A percentile compares a stretch with the other conserved stretches of the same genome.
Conservation (phyloP, 116 monocot species). For the Papilionanthe hybrid region DNA sequence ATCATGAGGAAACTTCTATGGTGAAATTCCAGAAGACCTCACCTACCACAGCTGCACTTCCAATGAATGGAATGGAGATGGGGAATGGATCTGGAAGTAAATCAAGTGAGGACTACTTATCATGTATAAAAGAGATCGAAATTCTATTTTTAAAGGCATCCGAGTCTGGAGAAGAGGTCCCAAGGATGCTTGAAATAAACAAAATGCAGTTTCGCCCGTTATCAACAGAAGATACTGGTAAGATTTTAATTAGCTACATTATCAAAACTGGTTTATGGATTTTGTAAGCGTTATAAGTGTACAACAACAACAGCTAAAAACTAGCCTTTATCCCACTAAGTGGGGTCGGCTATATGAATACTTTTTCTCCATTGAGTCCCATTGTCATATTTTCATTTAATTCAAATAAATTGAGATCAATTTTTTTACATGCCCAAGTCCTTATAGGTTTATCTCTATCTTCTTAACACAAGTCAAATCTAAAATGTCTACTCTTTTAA, state of each 20-base stretch:
- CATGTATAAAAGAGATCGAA: conserved; percentile 77
- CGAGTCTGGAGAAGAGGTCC: conserved; percentile 85
- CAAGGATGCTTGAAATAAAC: conserved; percentile 85
- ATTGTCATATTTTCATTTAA: too few species aligned
- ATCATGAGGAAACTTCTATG: conserved; percentile 39
- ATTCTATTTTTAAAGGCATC: conserved; percentile 68
- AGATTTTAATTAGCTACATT: background rate
- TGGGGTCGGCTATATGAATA: too few species aligned
- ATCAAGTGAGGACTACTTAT: conserved; percentile 34
- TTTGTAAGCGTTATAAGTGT: background rate
- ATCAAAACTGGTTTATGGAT: background rate
- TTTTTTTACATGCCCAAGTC: too few species aligned
- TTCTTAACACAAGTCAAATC: too few species aligned
- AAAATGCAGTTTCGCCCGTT: conserved; percentile 53
- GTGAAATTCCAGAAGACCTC: conserved; percentile 19
- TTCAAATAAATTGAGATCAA: too few species aligned
- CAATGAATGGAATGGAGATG: conserved; percentile 30
- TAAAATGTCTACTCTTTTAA: too few species aligned
- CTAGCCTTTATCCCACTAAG: too few species aligned
- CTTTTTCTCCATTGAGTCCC: too few species aligned
- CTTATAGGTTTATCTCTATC: too few species aligned
- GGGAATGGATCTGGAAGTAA: conserved; percentile 32
- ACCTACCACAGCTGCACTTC: conserved; percentile 18
- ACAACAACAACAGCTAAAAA: too few species aligned
- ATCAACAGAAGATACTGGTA: conserved; percentile 55